These are phyloP conservation scores for Blastobotrys chiropterorum DNA, from an alignment of 805 yeast species.

Conservation along the genomic window DNA sequence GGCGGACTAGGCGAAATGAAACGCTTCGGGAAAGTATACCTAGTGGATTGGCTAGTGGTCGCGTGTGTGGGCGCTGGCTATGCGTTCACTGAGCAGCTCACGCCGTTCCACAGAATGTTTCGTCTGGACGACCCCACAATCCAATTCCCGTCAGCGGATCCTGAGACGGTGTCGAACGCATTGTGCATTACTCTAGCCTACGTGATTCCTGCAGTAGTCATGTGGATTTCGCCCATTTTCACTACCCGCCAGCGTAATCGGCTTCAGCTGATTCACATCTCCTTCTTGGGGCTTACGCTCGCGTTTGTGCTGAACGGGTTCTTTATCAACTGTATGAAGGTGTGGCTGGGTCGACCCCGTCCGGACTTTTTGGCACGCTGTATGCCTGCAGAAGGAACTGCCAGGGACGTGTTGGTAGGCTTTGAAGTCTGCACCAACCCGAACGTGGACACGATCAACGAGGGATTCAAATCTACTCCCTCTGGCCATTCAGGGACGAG, in stretches of 20 bases:
- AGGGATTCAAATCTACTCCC: conserved; percentile 53
- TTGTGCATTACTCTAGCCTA: conserved; percentile 36
- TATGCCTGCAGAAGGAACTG: conserved; percentile 54
- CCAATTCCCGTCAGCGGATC: conserved; percentile 72
- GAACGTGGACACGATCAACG: conserved; percentile 30
- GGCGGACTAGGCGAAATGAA: neutral
- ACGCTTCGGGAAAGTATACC: neutral
- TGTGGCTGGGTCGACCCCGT: conserved; percentile 82
- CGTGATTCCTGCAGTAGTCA: conserved; percentile 20
- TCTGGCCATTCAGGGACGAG: conserved; percentile 52
- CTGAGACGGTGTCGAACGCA: conserved; percentile 61
- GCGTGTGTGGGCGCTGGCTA: conserved; percentile 7
- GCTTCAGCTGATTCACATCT: conserved; percentile 49
- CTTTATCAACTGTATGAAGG: conserved; percentile 68
- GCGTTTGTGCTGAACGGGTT: conserved; percentile 55
- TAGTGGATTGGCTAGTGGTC: conserved; percentile 15
- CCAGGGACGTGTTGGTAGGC: conserved; percentile 32
- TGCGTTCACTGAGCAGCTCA: conserved; percentile 13
- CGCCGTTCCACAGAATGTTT: conserved; percentile 77
- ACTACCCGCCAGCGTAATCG: conserved; percentile 16
- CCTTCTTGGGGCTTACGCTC: conserved; percentile 59
- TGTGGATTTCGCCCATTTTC: conserved; percentile 26
- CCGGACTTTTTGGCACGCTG: conserved; percentile 92
- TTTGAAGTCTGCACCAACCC: conserved; percentile 33
- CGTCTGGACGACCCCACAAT: conserved; percentile 67